phyloP scores from a whole-genome alignment of 208 protist genomes.

The Leishmania tarentolae region DNA sequence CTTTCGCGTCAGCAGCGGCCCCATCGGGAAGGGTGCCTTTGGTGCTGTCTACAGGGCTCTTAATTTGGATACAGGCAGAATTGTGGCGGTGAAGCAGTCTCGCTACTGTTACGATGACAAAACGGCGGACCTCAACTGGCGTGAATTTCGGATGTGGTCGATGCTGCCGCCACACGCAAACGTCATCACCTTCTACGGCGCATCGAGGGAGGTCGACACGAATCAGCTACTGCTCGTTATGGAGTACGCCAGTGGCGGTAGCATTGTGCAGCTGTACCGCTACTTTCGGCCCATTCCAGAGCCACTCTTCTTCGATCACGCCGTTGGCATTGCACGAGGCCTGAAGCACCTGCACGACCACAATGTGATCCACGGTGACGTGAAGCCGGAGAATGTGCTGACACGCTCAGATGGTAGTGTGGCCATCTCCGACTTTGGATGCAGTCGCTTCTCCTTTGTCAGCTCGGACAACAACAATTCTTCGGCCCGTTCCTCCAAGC shows the following conservation, averaged over 20 bases:
- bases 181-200: conserved; percentile 69
- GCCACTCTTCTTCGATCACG: conserved; percentile 52
- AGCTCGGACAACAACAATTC: conserved; percentile 19
- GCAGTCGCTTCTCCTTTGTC: conserved; percentile 45
- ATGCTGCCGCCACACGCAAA: conserved; percentile 64
- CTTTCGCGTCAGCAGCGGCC: conserved; percentile 57
- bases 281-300: conserved; percentile 58
- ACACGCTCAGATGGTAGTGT: conserved; percentile 69
- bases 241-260: conserved; percentile 71
- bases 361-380: conserved; percentile 71
- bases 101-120: conserved; percentile 46
- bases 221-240: conserved; percentile 64
- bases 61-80: conserved; percentile 58
- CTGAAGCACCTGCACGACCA: conserved; percentile 78
- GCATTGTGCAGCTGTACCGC: conserved; percentile 54
- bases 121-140: conserved; percentile 48
- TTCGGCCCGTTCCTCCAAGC: conserved; percentile 2
- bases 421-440: conserved; percentile 73
- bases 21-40: conserved; percentile 68
- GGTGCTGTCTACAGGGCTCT: conserved; percentile 68
- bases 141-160: conserved; percentile 63
- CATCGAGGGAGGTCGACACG: conserved; percentile 61
- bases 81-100: conserved; percentile 73
- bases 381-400: conserved; percentile 80
- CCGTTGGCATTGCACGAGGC: conserved; percentile 53